Evolutionary conservation across 2,329 filamentous ascomycete genomes (phyloP).

Genomic region (Nothophoma quercina): DNA sequence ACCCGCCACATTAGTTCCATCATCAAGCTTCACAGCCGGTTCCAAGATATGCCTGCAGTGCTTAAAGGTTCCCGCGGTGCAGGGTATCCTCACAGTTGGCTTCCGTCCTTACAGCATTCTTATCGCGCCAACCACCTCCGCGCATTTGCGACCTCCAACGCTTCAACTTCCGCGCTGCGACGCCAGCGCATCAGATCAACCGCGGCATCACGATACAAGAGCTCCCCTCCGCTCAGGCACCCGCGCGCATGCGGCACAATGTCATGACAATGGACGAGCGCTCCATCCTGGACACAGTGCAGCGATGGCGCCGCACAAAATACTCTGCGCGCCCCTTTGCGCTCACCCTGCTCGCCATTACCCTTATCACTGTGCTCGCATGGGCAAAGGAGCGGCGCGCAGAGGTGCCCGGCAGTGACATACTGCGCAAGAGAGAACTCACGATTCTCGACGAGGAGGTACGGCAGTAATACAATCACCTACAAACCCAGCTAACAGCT

Average conservation of each 20-base stretch:
- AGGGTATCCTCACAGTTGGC: neutral
- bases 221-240: neutral
- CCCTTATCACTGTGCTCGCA: constrained; percentile 38
- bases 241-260: constrained; percentile 19
- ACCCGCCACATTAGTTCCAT: neutral
- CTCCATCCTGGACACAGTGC: constrained; percentile 26
- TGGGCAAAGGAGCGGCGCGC: constrained; percentile 31
- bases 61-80: constrained; percentile 3
- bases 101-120: neutral
- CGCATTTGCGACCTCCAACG: constrained; percentile 16
- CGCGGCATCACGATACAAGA: constrained; percentile 3
- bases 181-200: constrained; percentile 17
- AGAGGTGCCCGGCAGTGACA: neutral
- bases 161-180: constrained; percentile 24
- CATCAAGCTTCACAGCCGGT: constrained; percentile 6
- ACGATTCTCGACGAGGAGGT: constrained; percentile 47
- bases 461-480: neutral
- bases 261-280: constrained; percentile 34
- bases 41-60: constrained; percentile 14
- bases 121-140: constrained; percentile 1
- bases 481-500: neutral
- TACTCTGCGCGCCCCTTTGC: constrained; percentile 50
- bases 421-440: constrained; percentile 30
- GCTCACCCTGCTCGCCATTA: constrained; percentile 43
- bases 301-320: constrained; percentile 38